Evolutionary conservation across 495 filamentous ascomycete species (phyloP).

Genomic region (Astrothelium subdiscretum): DNA sequence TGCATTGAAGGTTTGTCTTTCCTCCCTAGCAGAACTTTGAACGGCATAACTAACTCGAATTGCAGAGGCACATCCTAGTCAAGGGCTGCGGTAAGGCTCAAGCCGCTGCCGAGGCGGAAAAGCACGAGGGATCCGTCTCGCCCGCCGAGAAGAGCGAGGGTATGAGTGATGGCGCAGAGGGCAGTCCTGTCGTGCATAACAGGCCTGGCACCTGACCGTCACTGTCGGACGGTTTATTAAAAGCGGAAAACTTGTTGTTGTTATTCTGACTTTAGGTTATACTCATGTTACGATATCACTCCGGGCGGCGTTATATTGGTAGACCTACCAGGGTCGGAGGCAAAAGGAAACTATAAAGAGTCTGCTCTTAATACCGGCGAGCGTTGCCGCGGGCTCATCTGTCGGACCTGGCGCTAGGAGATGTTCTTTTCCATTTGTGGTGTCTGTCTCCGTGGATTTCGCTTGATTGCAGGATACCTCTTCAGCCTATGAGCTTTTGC

Average conservation of each 20-base stretch:
- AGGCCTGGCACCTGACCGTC: slow-evolving; percentile 8
- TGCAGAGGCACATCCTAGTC: slow-evolving; percentile 80
- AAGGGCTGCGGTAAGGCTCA: slow-evolving; percentile 72
- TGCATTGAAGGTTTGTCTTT: slow-evolving; percentile 71
- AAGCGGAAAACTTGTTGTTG: no score
- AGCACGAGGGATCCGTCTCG: slow-evolving; percentile 25
- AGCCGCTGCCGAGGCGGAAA: slow-evolving; percentile 20
- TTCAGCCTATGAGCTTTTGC: not conserved
- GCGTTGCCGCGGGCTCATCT: not conserved
- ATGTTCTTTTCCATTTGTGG: not conserved
- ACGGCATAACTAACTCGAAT: slow-evolving; percentile 21
- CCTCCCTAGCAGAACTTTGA: slow-evolving; percentile 7
- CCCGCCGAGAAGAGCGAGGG: slow-evolving; percentile 19
- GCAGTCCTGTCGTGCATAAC: slow-evolving; percentile 18
- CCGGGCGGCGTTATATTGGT: not conserved
- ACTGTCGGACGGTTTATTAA: no score
- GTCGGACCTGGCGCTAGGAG: not conserved
- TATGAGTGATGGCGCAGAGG: slow-evolving; percentile 12
- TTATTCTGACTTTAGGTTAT: not conserved
- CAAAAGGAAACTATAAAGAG: not conserved
- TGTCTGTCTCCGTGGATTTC: not conserved
- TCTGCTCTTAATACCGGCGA: not conserved
- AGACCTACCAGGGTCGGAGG: not conserved
- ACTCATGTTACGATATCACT: not conserved
- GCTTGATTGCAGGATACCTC: not conserved